phyloP scores from a whole-genome alignment of 2,329 filamentous ascomycete species.

The Rhynchosporium agropyri region DNA sequence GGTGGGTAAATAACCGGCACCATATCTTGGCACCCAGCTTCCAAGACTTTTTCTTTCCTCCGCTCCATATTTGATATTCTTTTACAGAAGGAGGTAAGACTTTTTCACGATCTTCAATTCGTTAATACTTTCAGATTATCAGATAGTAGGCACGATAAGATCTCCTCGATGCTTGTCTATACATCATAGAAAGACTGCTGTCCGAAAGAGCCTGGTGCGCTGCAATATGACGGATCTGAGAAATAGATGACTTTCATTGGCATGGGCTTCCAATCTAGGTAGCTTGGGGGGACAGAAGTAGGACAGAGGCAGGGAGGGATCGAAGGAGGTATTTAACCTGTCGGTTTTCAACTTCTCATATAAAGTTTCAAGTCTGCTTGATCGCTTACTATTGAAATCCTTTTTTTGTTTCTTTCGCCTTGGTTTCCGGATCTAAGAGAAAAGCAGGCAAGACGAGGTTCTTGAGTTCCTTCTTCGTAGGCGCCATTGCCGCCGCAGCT shows the following conservation, averaged over 20 bases:
- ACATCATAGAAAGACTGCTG: too few species aligned
- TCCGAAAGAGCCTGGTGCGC: too few species aligned
- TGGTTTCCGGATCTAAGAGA: neutral
- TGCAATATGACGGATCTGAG: too few species aligned
- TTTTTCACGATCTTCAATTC: neutral
- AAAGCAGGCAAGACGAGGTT: conserved; percentile 11
- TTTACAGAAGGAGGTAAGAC: conserved; percentile 27
- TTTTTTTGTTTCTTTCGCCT: neutral
- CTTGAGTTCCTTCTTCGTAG: neutral
- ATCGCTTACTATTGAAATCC: neutral
- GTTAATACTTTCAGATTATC: neutral
- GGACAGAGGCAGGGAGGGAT: neutral
- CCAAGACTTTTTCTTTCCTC: neutral
- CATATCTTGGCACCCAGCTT: neutral
- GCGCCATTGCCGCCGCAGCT: conserved; percentile 3
- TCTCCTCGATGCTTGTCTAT: too few species aligned
- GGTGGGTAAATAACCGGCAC: neutral
- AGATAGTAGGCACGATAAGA: conserved; percentile 1
- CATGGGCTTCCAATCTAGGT: neutral
- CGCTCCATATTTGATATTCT: conserved; percentile 20
- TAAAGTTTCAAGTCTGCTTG: neutral
- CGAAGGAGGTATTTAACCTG: conserved; percentile 13
- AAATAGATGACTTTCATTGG: neutral
- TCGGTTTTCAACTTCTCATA: neutral
- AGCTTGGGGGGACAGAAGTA: too few species aligned